Percentiles rank a stretch among this genome's conserved stretches.
These are phyloP conservation scores for Zelopaecilomyces penicillatus DNA, from an alignment of 2,329 filamentous ascomycete genomes.

Conservation along the genomic window DNA sequence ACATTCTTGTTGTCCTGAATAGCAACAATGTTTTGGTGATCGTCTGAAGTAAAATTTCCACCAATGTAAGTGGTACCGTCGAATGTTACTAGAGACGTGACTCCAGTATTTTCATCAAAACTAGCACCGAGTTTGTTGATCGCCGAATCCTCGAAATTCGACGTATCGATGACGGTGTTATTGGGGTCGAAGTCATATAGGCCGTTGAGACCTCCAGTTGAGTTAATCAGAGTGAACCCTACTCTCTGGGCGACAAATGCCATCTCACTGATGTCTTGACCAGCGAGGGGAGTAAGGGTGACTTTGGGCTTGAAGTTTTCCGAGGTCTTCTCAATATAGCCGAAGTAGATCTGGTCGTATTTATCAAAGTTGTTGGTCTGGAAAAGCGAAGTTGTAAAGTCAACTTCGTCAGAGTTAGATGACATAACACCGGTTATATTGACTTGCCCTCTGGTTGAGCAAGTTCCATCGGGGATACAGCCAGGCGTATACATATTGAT, in stretches of 20 bases:
- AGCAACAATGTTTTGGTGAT: conserved; percentile 67
- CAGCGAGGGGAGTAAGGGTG: conserved; percentile 61
- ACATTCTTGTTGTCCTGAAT: conserved; percentile 57
- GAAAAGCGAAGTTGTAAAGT: conserved; percentile 57
- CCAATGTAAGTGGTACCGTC: conserved; percentile 64
- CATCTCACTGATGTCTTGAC: conserved; percentile 52
- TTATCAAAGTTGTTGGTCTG: conserved; percentile 97
- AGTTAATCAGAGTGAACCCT: conserved; percentile 64
- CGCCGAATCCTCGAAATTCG: conserved; percentile 60
- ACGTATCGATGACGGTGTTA: conserved; percentile 42
- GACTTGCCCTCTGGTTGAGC: conserved; percentile 66
- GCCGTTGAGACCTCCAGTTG: conserved; percentile 76
- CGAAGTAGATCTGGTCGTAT: conserved; percentile 86
- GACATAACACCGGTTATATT: conserved; percentile 71
- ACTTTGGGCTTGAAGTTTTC: conserved; percentile 70
- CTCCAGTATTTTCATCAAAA: conserved; percentile 57
- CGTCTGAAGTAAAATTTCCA: conserved; percentile 69
- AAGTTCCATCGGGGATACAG: conserved; percentile 72
- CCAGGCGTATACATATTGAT: conserved; percentile 90
- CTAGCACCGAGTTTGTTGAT: conserved; percentile 68
- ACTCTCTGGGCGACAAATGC: conserved; percentile 86
- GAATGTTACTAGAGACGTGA: conserved; percentile 59
- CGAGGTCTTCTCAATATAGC: conserved; percentile 68
- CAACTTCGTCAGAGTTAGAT: conserved; percentile 33
- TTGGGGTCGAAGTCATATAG: conserved; percentile 79